phyloP scores from a whole-genome alignment of 306 rosid genomes.

The Pueraria montana region DNA sequence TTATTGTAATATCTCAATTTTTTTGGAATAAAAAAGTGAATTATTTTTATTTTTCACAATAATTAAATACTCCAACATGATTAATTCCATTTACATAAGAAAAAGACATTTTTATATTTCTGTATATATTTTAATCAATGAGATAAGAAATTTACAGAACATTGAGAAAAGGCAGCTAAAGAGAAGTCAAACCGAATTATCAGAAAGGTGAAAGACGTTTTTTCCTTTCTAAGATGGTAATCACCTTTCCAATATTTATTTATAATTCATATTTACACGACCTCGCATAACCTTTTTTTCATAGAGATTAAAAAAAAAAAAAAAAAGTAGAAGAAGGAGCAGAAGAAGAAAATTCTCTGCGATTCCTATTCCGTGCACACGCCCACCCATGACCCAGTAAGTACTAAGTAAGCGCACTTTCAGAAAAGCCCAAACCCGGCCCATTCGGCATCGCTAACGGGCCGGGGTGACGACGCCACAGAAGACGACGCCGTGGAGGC shows the following conservation, averaged over 20 bases:
- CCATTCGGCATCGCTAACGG: conserved; percentile 73
- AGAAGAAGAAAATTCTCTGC: neutral
- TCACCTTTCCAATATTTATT: neutral
- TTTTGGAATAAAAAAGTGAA: neutral
- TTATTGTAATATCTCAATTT: no score
- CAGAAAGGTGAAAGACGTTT: no score
- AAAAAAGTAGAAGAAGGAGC: neutral
- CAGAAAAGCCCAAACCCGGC: conserved; percentile 87
- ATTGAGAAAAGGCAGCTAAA: no score
- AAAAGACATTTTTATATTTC: no score
- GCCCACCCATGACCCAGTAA: neutral
- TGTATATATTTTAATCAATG: no score
- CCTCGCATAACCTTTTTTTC: no score
- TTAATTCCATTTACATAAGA: no score
- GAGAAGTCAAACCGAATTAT: no score
- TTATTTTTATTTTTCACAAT: no score
- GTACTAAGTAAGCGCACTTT: neutral
- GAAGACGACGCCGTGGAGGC: conserved; percentile 61
- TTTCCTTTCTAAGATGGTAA: neutral
- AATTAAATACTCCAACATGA: no score
- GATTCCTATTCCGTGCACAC: neutral
- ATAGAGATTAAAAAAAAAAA: neutral
- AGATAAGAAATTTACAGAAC: no score
- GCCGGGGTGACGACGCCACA: conserved; percentile 74
- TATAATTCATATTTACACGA: neutral